Base-by-base conservation (phyloP, 1,284 basidiomycete species). In the Neolentinus lepideus region DNA sequence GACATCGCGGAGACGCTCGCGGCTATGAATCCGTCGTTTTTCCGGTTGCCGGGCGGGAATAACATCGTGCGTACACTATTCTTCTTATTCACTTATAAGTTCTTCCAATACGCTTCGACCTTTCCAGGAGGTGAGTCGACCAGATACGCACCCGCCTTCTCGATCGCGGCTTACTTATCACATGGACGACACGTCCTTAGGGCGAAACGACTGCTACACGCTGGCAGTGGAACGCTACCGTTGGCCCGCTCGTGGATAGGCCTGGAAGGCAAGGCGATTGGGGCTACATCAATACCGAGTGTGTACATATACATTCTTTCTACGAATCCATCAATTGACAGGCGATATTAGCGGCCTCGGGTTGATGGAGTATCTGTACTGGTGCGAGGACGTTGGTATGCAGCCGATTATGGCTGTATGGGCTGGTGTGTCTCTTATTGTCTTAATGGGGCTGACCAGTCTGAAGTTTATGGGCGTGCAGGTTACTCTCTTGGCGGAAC, bases 271-370 rank as follows among this genome's bases (percentile, higher is more conserved):
- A 70, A 24, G 84, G 84, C 6, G 82, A 84, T 64, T 89, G 86
- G 87, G 75, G 77, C 2, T 87, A 86, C 60, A 64, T 77, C 52
- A 85, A 88, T 61, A 86, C 84, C 2, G 84, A 85, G 83, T 83
- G 58, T 57, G 76, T 61, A 47, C 10, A 3, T 33, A 19, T 46
- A n/a, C 22, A 10, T 31, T 45, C 56, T 45, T 19, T 54, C 60
- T 59, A 35, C 55, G 61, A 21, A 61, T 36, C 38, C 21, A 19
- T 43, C 36, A 81, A 75, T 52, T 21, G 6, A 25, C 21, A 45
- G 33, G 25, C 21, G 53, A 51, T 19, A 55, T 53, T 52, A 85
- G 84, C 56, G 84, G 84, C 35, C 71, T 85, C 4, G 84, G 80
- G 52, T 69, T 88, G 1, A 69, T 84, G 21, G 88, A 90, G 60